Evolutionary conservation across 2,329 filamentous ascomycete species (phyloP).

Genomic region (Calonectria hongkongensis): DNA sequence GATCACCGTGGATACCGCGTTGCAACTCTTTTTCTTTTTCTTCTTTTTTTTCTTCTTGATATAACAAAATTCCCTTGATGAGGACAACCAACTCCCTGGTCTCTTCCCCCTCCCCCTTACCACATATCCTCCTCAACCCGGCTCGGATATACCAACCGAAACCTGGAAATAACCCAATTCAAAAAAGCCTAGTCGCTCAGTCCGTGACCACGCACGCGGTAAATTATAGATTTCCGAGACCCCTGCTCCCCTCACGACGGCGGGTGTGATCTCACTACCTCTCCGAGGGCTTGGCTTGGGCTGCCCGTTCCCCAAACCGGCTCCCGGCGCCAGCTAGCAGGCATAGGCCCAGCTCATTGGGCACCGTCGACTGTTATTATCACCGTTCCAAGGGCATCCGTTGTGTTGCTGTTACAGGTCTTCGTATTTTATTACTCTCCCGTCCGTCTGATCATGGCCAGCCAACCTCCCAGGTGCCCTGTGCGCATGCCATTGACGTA

Average conservation of each 20-base stretch:
- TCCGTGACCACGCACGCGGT: slow-evolving; percentile 16
- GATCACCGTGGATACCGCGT: not conserved
- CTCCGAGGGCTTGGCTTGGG: not conserved
- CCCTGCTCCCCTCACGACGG: not conserved
- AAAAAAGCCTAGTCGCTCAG: not conserved
- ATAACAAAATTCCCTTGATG: not conserved
- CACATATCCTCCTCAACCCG: too few relatives aligned
- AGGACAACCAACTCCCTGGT: not conserved
- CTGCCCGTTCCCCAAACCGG: slow-evolving; percentile 5
- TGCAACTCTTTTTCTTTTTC: not conserved
- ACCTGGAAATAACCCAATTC: slow-evolving; percentile 16
- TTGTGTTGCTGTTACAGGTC: slow-evolving; percentile 23
- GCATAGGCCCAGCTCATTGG: slow-evolving; percentile 48
- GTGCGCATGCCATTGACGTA: slow-evolving; percentile 13
- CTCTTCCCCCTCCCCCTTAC: too few relatives aligned
- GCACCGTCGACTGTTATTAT: slow-evolving; percentile 26
- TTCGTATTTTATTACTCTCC: slow-evolving; percentile 11
- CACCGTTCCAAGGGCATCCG: slow-evolving; percentile 14
- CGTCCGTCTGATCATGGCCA: not conserved
- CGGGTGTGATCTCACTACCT: not conserved
- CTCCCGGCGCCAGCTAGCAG: slow-evolving; percentile 25
- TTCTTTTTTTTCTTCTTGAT: too few relatives aligned
- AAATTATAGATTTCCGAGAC: slow-evolving; percentile 22
- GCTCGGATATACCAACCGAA: not conserved
- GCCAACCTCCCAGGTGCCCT: not conserved